These are phyloP conservation scores for Talaromyces sp. DNA, from an alignment of 2,329 filamentous ascomycete genomes.

Conservation along the genomic window DNA sequence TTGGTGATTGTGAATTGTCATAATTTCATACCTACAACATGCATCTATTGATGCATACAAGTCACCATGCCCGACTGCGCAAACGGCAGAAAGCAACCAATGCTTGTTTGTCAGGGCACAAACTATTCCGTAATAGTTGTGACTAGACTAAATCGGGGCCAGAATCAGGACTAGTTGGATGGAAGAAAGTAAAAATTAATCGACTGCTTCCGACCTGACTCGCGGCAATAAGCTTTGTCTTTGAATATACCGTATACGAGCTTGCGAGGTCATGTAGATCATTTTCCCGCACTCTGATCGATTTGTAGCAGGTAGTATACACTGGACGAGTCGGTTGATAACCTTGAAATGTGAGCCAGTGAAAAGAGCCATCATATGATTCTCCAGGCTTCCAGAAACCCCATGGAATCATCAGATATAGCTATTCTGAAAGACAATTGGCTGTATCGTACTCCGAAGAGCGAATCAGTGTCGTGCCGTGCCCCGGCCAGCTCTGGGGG, in stretches of 20 bases:
- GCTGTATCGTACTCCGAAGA: not conserved
- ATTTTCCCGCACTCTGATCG: not conserved
- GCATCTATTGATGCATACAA: not conserved
- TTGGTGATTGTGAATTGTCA: no score
- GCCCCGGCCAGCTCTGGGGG: not conserved
- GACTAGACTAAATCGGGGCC: not conserved
- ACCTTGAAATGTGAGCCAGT: not conserved
- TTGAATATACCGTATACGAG: not conserved
- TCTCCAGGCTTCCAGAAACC: constrained; percentile 1
- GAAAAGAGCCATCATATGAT: not conserved
- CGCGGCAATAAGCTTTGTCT: not conserved
- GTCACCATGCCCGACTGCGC: not conserved
- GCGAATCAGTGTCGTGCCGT: not conserved
- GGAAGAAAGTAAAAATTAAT: not conserved
- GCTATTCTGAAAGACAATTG: not conserved
- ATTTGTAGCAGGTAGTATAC: not conserved
- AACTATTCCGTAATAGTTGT: no score
- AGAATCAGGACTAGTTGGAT: not conserved
- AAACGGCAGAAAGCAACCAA: not conserved
- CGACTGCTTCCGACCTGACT: not conserved
- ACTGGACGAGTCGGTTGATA: not conserved
- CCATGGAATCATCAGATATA: not conserved
- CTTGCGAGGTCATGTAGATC: not conserved
- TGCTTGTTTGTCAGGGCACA: not conserved
- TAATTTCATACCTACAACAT: not conserved